phyloP scores from a whole-genome alignment of 2,329 filamentous ascomycete genomes.

The Lizonia empirigonia region DNA sequence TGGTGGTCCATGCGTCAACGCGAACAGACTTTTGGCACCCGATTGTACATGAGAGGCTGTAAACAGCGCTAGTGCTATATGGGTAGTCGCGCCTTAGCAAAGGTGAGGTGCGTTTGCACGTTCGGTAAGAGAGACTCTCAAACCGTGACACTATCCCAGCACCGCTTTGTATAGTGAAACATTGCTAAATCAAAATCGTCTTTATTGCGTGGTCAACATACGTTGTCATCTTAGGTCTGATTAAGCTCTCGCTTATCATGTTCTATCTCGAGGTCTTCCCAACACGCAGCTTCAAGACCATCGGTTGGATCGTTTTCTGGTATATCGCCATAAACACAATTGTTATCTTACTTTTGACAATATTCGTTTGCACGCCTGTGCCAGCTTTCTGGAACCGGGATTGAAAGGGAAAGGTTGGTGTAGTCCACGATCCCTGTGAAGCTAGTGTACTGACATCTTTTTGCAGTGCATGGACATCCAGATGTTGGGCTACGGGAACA shows the following conservation, averaged over 20 bases:
- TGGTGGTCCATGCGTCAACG: too few relatives aligned
- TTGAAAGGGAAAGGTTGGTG: slow-evolving; percentile 17
- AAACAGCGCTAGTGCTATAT: too few relatives aligned
- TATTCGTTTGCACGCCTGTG: slow-evolving; percentile 34
- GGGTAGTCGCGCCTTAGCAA: too few relatives aligned
- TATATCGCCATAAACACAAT: slow-evolving; percentile 26
- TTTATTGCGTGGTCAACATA: slow-evolving; percentile 30
- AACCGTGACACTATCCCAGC: too few relatives aligned
- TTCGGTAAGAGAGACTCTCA: too few relatives aligned
- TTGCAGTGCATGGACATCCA: slow-evolving; percentile 19
- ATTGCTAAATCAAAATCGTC: too few relatives aligned
- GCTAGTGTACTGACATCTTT: neutral
- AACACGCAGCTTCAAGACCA: slow-evolving; percentile 21
- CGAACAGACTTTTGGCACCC: too few relatives aligned
- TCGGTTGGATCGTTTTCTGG: slow-evolving; percentile 22
- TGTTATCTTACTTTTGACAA: slow-evolving; percentile 24
- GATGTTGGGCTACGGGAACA: slow-evolving; percentile 21
- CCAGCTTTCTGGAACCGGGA: slow-evolving; percentile 37
- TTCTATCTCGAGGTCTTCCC: slow-evolving; percentile 41
- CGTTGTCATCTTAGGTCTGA: slow-evolving; percentile 27
- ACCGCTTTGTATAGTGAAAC: too few relatives aligned
- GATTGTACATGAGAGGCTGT: too few relatives aligned
- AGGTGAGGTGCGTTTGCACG: too few relatives aligned
- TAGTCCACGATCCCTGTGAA: neutral
- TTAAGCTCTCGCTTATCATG: slow-evolving; percentile 33